Conservation (phyloP, 2,329 filamentous ascomycete species). For the Mollisiaceae sp. region DNA sequence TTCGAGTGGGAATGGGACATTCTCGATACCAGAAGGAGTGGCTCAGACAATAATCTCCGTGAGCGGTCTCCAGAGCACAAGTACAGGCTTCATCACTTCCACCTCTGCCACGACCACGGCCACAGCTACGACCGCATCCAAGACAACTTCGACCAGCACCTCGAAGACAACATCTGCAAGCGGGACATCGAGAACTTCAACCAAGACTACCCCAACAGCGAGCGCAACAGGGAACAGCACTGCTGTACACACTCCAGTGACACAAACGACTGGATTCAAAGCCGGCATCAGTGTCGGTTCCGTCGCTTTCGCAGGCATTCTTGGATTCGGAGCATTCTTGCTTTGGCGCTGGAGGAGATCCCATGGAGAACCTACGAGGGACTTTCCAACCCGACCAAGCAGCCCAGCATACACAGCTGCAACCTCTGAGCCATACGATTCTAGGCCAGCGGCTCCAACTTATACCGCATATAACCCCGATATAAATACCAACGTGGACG, state of each 20-base stretch:
- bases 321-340: not conserved
- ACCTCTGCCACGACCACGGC: not conserved
- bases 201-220: not conserved
- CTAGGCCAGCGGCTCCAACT: not conserved
- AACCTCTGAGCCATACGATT: not conserved
- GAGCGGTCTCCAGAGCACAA: constrained; percentile 10
- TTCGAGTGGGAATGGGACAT: constrained; percentile 12
- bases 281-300: constrained; percentile 6
- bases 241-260: not conserved
- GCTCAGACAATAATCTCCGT: constrained; percentile 15
- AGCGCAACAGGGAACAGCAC: constrained; percentile 1
- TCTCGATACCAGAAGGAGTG: constrained; percentile 6
- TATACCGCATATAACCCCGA: constrained; percentile 2
- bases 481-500: not conserved
- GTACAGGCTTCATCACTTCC: not conserved
- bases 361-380: not conserved
- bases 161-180: not conserved
- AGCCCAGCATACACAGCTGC: constrained; percentile 5
- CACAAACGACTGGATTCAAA: constrained; percentile 13
- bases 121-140: too few relatives aligned
- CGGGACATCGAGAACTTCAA: not conserved
- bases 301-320: not conserved
- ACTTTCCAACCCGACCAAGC: constrained; percentile 5
- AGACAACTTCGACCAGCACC: constrained; percentile 1
- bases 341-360: not conserved